Evolutionary conservation across 768 basidiomycete species (phyloP).

Genomic region (Polyporus arcularius): DNA sequence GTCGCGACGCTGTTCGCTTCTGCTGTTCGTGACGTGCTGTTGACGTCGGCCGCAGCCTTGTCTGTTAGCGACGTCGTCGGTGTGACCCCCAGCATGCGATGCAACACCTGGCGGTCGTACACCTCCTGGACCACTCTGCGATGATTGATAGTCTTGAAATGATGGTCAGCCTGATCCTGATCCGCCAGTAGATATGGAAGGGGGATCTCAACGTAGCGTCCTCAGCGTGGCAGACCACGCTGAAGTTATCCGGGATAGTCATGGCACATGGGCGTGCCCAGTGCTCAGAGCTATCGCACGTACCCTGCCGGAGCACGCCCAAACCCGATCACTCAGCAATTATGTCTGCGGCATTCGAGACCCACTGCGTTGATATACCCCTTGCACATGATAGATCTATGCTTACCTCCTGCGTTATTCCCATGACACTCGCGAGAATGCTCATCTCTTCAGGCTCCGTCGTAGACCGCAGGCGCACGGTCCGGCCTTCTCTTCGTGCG

Average conservation of each 20-base stretch:
- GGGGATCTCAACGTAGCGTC: too few relatives aligned
- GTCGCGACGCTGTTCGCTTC: constrained; percentile 32
- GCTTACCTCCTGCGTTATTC: constrained; percentile 80
- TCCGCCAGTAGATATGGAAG: background rate
- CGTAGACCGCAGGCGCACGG: constrained; percentile 43
- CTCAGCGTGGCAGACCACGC: too few relatives aligned
- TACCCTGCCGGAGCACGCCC: too few relatives aligned
- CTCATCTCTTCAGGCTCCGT: constrained; percentile 67
- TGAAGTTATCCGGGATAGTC: too few relatives aligned
- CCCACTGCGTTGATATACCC: too few relatives aligned
- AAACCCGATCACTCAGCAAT: too few relatives aligned
- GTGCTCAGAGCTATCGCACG: too few relatives aligned
- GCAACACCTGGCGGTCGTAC: constrained; percentile 59
- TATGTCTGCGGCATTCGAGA: too few relatives aligned
- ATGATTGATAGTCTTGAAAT: constrained; percentile 68
- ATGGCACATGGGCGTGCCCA: too few relatives aligned
- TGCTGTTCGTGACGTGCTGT: constrained; percentile 12
- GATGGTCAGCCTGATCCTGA: constrained; percentile 12
- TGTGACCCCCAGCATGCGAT: constrained; percentile 54
- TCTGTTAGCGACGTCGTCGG: constrained; percentile 16
- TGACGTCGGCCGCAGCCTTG: constrained; percentile 1
- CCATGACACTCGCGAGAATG: constrained; percentile 77
- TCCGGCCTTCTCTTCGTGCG: constrained; percentile 53
- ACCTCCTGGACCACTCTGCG: constrained; percentile 69
- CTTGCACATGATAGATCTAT: background rate